phyloP scores from a whole-genome alignment of 192 early-diverging fungal species.

The Entrophospora sp. region DNA sequence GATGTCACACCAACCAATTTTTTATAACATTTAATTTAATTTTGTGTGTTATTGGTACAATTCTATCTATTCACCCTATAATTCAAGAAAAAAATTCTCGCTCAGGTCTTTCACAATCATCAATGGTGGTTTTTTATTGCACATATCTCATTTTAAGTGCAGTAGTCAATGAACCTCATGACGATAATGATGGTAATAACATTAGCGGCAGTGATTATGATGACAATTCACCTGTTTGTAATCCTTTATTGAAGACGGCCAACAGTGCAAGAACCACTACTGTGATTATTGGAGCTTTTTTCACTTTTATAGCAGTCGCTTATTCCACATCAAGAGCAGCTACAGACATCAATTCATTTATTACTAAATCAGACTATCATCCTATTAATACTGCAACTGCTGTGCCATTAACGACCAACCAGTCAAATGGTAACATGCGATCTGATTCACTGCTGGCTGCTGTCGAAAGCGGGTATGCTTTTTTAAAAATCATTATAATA shows the following conservation, averaged over 20 bases:
- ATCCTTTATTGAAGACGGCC: no score
- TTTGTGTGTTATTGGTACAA: slow-evolving; percentile 54
- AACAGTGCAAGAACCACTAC: slow-evolving; percentile 74
- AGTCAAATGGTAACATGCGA: slow-evolving; percentile 27
- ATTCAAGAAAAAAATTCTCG: slow-evolving; percentile 86
- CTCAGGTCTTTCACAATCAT: slow-evolving; percentile 87
- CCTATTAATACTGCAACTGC: slow-evolving; percentile 43
- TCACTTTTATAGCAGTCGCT: slow-evolving; percentile 89
- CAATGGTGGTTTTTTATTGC: slow-evolving; percentile 88
- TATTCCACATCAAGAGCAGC: slow-evolving; percentile 91
- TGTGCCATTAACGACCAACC: slow-evolving; percentile 42
- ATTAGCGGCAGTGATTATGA: no score
- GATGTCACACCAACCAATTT: slow-evolving; percentile 87
- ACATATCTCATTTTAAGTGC: slow-evolving; percentile 86
- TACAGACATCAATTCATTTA: slow-evolving; percentile 64
- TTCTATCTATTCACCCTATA: slow-evolving; percentile 60
- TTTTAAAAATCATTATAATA: no score
- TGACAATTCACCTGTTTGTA: no score
- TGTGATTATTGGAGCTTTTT: slow-evolving; percentile 75
- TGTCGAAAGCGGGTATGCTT: slow-evolving; percentile 51
- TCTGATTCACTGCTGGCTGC: slow-evolving; percentile 32
- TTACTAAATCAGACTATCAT: slow-evolving; percentile 49
- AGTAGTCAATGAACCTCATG: slow-evolving; percentile 65
- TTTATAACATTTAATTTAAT: slow-evolving; percentile 89
- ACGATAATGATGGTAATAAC: no score